Evolutionary conservation across 2,329 filamentous ascomycete species (phyloP), one percentile per base, ranked within the genome.

Genomic region (Berkeleyomyces rouxiae): DNA sequence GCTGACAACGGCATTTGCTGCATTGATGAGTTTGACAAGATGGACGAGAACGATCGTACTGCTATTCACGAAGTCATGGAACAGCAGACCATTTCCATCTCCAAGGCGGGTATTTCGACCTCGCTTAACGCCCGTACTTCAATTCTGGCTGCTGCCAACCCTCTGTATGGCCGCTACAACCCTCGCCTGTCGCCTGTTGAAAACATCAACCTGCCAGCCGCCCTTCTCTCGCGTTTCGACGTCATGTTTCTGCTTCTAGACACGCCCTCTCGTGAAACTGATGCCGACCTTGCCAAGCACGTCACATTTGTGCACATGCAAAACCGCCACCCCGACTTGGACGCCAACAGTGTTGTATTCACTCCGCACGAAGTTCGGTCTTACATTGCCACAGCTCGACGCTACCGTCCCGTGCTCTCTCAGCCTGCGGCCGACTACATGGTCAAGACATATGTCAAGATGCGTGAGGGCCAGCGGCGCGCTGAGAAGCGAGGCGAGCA

Each of bases 181-280:
- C 93, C 93, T 63, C 89, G 90, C 66, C 87, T 99, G 69, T 96
- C 92, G 0, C 93, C 93, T 0, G 91, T 99, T 36, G 93, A 99
- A 74, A 99, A 99, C 74, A 99, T 99, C 76, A 99, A 99, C 74
- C 84, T 99, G 47, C 93, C 93, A n/a, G 93, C 93, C 16, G 93
- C 93, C 23, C 83, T 99, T 23, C 82, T 99, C 62, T 96, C 92
- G 65, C 89, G 93, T 82, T 99, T 99, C 75, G 93, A 99, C 73
- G 82, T 99, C 68, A 82, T 99, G 68, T 99, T 97, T 80, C 80
- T 99, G 57, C 91, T 99, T 69, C 86, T 99, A 64, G 93, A 99
- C 76, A 96, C 90, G 44, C 92, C 93, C 2, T 86, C 85, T 16
- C 87, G 90, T 66, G 93, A 99, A 68, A 81, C 83, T 0, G 93